Evolutionary conservation across 2,329 filamentous ascomycete genomes (phyloP).

Genomic region (Fusarium subtropicale): DNA sequence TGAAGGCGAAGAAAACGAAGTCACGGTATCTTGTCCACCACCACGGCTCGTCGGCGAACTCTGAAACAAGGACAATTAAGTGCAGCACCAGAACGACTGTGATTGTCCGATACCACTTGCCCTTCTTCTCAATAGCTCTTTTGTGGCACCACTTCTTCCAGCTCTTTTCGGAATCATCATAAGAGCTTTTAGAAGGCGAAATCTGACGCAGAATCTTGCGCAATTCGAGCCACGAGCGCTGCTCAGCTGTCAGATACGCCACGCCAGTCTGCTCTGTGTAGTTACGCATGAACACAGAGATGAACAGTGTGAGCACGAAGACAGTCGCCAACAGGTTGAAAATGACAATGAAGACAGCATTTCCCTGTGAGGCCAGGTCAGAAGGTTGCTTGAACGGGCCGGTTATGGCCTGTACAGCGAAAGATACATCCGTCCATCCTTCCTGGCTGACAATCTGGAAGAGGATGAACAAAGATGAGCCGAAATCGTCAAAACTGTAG

Average conservation of each 20-base stretch:
- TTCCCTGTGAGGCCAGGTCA: conserved; percentile 77
- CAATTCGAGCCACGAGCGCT: conserved; percentile 95
- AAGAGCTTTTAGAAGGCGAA: conserved; percentile 91
- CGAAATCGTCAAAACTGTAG: conserved; percentile 95
- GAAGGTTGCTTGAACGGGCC: conserved; percentile 79
- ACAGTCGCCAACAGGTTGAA: conserved; percentile 98
- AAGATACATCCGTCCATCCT: conserved; percentile 96
- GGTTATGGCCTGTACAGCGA: conserved; percentile 83
- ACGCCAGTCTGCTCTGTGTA: conserved; percentile 99
- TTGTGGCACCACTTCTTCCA: conserved; percentile 97
- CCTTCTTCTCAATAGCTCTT: conserved; percentile 91
- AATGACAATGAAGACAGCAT: conserved; percentile 92
- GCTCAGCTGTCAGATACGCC: conserved; percentile 93
- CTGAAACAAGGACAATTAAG: conserved; percentile 82
- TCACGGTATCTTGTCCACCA: conserved; percentile 80
- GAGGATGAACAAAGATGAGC: conserved; percentile 91
- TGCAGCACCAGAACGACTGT: conserved; percentile 85
- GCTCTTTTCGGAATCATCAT: conserved; percentile 77
- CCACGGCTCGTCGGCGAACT: conserved; percentile 81
- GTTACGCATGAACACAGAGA: conserved; percentile 99
- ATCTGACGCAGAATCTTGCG: conserved; percentile 93
- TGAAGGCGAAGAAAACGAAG: conserved; percentile 82
- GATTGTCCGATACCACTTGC: conserved; percentile 87
- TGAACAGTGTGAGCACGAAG: conserved; percentile 96
- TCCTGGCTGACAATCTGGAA: conserved; percentile 99